Base-by-base conservation (phyloP, 2,329 filamentous ascomycete genomes). In the Diplodia corticola region DNA sequence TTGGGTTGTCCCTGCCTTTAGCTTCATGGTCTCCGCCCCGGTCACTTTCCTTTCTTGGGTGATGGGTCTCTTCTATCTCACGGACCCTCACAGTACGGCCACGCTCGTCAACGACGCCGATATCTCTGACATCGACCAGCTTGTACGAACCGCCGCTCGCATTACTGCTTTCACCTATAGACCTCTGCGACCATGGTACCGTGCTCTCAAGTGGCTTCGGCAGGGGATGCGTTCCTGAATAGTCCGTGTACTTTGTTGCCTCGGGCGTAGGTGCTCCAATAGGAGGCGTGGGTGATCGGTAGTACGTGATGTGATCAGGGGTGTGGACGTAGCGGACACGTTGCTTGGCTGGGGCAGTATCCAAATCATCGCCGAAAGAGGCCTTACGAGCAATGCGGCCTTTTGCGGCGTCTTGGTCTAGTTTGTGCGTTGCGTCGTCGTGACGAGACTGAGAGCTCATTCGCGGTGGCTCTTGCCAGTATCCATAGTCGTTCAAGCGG, bases 11-110 rank as follows among this genome's bases (percentile, higher is more conserved):
- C 20, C 33, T 33, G 15, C 35, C 28, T 20, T 22, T 53, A 2
- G 2, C 10, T 4, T 13, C 20, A 22, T 30, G 12, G n/a, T 49
- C 17, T 24, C 20, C 22, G 35, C 12, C 28, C 5, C 20, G 46
- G 22, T 9, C 9, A 35, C 22, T 15, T 26, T 50, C 57, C 57
- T 35, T 48, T 15, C 37, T 48, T n/a, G 63, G 50, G 24, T 64
- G 49, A 44, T 55, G 30, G 1, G 57, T 63, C 12, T 66, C 64
- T 28, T 66, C 64, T 28, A 66, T 55, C 49, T 66, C 57, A n/a
- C 64, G 48, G 15, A 66, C 26, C 7, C 48, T 40, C 9, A 53
- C 20, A 2, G 28, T 26, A 33, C 26, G 51, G 9, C 64, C 64
- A 44, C 12, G 17, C n/a, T 51, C 26, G 26, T 66, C 49, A 33